These are phyloP conservation scores for Chamaenerion angustifolium DNA, from an alignment of 345 rosid species.

Conservation along the genomic window DNA sequence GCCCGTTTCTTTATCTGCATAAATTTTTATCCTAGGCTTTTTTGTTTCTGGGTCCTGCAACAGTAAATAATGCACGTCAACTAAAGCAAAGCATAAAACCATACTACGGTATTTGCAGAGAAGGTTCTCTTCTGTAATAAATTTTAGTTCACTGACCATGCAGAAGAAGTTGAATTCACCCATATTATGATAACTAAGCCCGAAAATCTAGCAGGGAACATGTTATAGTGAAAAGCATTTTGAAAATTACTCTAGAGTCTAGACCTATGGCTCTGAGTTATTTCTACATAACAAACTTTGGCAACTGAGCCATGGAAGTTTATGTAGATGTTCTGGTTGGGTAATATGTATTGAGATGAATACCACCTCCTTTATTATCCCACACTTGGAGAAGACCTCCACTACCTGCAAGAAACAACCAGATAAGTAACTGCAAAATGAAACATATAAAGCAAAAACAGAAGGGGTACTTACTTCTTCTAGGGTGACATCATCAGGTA, in stretches of 20 bases:
- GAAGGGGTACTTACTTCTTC: slow-evolving; percentile 63
- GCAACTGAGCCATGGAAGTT: too few relatives aligned
- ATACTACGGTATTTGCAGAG: background rate
- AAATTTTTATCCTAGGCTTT: slow-evolving; percentile 86
- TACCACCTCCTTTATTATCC: slow-evolving; percentile 88
- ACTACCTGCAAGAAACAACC: slow-evolving; percentile 42
- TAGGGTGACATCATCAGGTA: slow-evolving; percentile 74
- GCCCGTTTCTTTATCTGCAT: slow-evolving; percentile 78
- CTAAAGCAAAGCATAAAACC: background rate
- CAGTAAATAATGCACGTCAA: background rate
- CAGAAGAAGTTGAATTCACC: too few relatives aligned
- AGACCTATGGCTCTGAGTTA: too few relatives aligned
- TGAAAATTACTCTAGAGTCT: too few relatives aligned
- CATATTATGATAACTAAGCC: too few relatives aligned
- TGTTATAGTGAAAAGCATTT: too few relatives aligned
- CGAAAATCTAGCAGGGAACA: too few relatives aligned
- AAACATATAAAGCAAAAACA: slow-evolving; percentile 5
- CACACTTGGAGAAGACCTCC: slow-evolving; percentile 92
- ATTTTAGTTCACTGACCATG: too few relatives aligned
- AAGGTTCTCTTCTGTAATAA: background rate
- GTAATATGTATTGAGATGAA: background rate
- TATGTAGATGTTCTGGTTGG: background rate
- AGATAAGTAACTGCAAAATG: slow-evolving; percentile 14
- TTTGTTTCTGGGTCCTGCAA: slow-evolving; percentile 75
- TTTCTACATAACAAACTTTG: too few relatives aligned